Conservation (phyloP, 768 basidiomycete species). For the Pleurotus citrinopileatus region DNA sequence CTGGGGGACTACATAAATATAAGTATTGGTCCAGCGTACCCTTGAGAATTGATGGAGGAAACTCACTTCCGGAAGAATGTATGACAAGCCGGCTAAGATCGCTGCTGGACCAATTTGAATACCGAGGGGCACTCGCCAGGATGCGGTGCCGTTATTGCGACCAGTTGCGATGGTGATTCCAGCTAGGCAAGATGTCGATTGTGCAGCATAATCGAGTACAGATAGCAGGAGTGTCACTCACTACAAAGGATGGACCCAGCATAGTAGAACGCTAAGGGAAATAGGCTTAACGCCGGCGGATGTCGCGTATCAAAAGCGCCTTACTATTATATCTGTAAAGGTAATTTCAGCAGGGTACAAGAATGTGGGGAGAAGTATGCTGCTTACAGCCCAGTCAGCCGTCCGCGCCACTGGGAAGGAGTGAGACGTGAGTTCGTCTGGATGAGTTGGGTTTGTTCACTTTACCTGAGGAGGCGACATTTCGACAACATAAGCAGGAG, state of each 20-base stretch:
- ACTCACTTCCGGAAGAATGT: constrained; percentile 35
- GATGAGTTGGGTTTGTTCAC: neutral
- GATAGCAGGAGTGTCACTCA: constrained; percentile 17
- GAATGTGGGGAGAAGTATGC: constrained; percentile 7
- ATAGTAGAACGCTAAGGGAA: constrained; percentile 40
- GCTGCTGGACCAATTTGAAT: constrained; percentile 49
- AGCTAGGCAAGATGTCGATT: constrained; percentile 20
- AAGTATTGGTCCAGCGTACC: neutral
- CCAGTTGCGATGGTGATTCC: constrained; percentile 44
- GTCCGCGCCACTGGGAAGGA: constrained; percentile 43
- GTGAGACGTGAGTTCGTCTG: neutral
- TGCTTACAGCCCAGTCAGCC: constrained; percentile 46
- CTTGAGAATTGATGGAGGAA: neutral
- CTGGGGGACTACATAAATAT: constrained; percentile 41
- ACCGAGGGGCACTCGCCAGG: constrained; percentile 51
- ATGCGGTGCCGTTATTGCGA: constrained; percentile 27
- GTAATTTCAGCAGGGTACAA: neutral
- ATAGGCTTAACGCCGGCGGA: too few relatives aligned
- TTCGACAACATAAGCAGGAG: constrained; percentile 51
- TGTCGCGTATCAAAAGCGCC: too few relatives aligned
- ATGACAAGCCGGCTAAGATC: constrained; percentile 30
- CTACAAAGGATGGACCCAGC: constrained; percentile 42
- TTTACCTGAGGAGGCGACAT: constrained; percentile 53
- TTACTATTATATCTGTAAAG: constrained; percentile 31
- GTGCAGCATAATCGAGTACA: neutral